Conservation (phyloP, 1,284 basidiomycete genomes). For the Microbotryum scabiosae region DNA sequence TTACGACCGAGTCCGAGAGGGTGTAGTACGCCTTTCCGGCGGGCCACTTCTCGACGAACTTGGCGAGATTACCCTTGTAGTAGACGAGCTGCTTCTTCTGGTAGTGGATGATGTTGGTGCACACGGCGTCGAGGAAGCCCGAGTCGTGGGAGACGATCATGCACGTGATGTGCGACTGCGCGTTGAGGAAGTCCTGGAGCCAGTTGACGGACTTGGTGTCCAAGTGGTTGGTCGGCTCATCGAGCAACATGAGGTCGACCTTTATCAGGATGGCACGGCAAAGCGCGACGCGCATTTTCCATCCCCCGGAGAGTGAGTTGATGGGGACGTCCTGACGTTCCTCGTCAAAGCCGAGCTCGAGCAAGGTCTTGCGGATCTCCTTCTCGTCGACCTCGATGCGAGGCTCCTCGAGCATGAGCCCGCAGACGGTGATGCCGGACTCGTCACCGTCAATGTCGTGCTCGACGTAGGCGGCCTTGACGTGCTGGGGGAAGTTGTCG, state of each 20-base stretch:
- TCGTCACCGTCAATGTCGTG: constrained; percentile 40
- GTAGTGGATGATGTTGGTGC: constrained; percentile 97
- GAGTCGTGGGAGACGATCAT: constrained; percentile 97
- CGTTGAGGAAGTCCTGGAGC: constrained; percentile 77
- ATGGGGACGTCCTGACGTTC: constrained; percentile 76
- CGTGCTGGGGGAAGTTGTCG: constrained; percentile 37
- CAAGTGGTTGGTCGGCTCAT: constrained; percentile 89
- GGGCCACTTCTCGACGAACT: constrained; percentile 84
- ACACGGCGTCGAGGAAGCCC: constrained; percentile 92
- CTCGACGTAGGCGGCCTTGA: constrained; percentile 39
- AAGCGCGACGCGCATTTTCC: constrained; percentile 69
- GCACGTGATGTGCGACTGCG: constrained; percentile 77
- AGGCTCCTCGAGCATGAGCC: constrained; percentile 36
- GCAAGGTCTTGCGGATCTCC: constrained; percentile 67
- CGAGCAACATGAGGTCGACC: constrained; percentile 88
- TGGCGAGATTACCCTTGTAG: constrained; percentile 83
- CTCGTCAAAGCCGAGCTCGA: constrained; percentile 86
- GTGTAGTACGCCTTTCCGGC: constrained; percentile 97
- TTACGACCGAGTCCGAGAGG: constrained; percentile 85
- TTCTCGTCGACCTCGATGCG: constrained; percentile 38
- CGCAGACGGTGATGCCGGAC: constrained; percentile 33
- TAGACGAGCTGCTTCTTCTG: constrained; percentile 89
- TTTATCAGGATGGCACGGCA: constrained; percentile 87
- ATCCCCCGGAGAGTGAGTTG: constrained; percentile 88
- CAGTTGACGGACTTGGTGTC: constrained; percentile 85